Base-by-base conservation (phyloP, 345 rosid species). In the Excoecaria agallocha region DNA sequence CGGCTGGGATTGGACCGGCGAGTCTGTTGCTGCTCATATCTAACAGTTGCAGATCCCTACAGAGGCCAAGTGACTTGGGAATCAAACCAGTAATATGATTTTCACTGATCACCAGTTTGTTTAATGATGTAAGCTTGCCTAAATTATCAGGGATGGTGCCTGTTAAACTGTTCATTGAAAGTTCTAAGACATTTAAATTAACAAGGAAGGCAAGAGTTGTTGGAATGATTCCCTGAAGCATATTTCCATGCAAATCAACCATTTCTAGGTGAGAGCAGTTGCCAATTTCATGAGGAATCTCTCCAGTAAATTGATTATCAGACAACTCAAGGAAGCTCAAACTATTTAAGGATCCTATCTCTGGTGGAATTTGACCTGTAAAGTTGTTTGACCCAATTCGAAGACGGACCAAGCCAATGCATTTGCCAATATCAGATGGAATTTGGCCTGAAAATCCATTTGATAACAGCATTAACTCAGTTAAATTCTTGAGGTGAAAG, bases 321-420 rank as follows among this genome's bases (percentile, higher is more conserved):
- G 90, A 81, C 66, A 90, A 77, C 71, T 90, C 95, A 65, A 90
- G 90, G 78, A 88, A 90, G 85, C 82, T 87, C 81, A 90, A 72
- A 19, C 61, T 81, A 17, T 52, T 60, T 13, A 90, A 74, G 59
- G 74, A 74, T 10, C 92, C 89, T 38, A 90, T 84, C 67, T 78
- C 86, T 25, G 81, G 58, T 4, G 95, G 92, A 67, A 90, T 79
- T 22, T 67, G 65, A 55, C 95, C 92, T 3, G 74, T 71, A 68
- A 90, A 80, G 65, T 64, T 79, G 83, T 88, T 90, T 43, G 87
- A 85, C 67, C 90, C 92, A 45, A 88, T 77, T 56, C 92, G 79
- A 43, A 88, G 72, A 48, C 94, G 90, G 61, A 76, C 79, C 87
- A 90, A 85, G 70, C 86, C 79, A 57, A 76, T 78, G 80, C 88